phyloP scores from a whole-genome alignment of 2,329 filamentous ascomycete species.

The Calycina herbarum region DNA sequence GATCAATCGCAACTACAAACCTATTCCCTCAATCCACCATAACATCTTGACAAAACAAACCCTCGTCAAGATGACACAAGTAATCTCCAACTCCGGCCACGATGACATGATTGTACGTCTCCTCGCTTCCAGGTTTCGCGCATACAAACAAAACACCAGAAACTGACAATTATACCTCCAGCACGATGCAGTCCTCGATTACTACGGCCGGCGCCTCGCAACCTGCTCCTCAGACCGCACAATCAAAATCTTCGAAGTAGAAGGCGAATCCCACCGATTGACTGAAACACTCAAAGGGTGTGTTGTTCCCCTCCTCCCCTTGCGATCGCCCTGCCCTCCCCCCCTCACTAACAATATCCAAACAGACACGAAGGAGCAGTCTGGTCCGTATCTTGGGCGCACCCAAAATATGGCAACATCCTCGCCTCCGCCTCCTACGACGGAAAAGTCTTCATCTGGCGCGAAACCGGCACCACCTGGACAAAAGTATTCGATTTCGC shows the following conservation, averaged over 20 bases:
- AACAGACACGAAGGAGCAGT: constrained; percentile 91
- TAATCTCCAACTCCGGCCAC: constrained; percentile 83
- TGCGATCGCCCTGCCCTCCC: neutral
- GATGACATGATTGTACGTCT: constrained; percentile 96
- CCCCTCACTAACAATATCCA: constrained; percentile 21
- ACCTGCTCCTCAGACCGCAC: constrained; percentile 98
- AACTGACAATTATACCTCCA: constrained; percentile 38
- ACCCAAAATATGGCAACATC: constrained; percentile 98
- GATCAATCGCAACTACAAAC: constrained; percentile 6
- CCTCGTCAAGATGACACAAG: constrained; percentile 59
- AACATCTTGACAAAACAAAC: constrained; percentile 14
- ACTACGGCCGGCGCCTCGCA: constrained; percentile 93
- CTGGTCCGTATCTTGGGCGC: constrained; percentile 97
- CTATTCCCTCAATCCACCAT: too few relatives aligned
- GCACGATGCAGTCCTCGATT: constrained; percentile 98
- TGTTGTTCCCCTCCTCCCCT: neutral
- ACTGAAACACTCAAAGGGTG: constrained; percentile 95
- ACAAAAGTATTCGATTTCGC: constrained; percentile 91
- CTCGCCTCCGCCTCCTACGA: constrained; percentile 95
- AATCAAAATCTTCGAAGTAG: constrained; percentile 98
- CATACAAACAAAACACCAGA: neutral
- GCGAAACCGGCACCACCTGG: constrained; percentile 75
- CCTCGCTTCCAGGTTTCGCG: neutral
- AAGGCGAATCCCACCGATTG: constrained; percentile 85
- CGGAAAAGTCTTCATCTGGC: constrained; percentile 98